These are phyloP conservation scores for Chaetomium tenue DNA, from an alignment of 495 filamentous ascomycete genomes.

Conservation along the genomic window DNA sequence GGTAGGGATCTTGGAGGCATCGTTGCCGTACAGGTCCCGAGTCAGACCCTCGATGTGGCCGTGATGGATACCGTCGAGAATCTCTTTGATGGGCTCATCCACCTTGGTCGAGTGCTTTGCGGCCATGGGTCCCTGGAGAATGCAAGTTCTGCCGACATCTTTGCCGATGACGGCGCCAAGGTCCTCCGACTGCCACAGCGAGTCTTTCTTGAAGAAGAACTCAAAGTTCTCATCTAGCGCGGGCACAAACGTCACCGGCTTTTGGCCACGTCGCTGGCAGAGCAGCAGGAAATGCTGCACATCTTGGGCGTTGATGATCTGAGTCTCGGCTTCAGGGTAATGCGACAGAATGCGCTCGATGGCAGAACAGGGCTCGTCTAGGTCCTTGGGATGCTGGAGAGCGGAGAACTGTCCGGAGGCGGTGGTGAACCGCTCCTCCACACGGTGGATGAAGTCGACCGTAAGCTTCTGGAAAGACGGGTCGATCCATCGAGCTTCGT, in stretches of 20 bases:
- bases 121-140: conserved; percentile 92
- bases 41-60: conserved; percentile 77
- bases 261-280: conserved; percentile 91
- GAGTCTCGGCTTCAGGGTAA: conserved; percentile 80
- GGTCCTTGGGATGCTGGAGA: conserved; percentile 75
- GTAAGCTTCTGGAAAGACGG: conserved; percentile 75
- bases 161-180: conserved; percentile 92
- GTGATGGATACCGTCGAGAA: conserved; percentile 84
- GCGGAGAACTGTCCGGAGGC: conserved; percentile 62
- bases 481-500: conserved; percentile 93
- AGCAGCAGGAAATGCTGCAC: conserved; percentile 92
- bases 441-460: conserved; percentile 89
- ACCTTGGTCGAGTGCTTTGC: conserved; percentile 83
- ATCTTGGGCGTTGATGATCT: conserved; percentile 96
- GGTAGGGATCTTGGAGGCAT: conserved; percentile 71
- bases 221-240: conserved; percentile 92
- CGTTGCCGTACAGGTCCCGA: conserved; percentile 72
- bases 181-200: conserved; percentile 98
- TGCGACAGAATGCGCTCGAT: conserved; percentile 74
- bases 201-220: conserved; percentile 99
- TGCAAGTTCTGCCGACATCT: conserved; percentile 92
- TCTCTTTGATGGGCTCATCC: conserved; percentile 91
- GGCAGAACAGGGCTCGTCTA: conserved; percentile 75
- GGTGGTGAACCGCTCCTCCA: conserved; percentile 88
- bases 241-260: conserved; percentile 94